phyloP scores from a whole-genome alignment of 208 protist species.

The Lotmaria passim region DNA sequence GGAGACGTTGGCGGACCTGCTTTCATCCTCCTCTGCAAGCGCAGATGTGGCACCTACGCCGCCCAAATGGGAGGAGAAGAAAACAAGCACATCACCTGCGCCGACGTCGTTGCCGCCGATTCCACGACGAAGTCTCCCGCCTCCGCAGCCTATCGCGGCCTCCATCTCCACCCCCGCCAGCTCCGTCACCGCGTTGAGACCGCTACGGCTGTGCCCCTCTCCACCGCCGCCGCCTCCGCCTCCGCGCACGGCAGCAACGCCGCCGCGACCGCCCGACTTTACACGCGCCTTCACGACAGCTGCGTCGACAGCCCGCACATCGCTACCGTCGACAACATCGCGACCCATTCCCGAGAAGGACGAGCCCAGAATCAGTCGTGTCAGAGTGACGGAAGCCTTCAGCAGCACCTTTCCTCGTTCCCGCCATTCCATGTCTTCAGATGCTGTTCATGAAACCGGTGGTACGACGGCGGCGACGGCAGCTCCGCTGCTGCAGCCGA shows the following conservation, averaged over 20 bases:
- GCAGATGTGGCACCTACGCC: neutral
- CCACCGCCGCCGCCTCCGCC: neutral
- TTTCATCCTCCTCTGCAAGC: neutral
- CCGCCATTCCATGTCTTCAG: neutral
- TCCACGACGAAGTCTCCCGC: no score
- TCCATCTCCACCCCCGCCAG: no score
- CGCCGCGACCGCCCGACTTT: neutral
- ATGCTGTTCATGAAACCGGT: neutral
- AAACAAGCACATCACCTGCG: no score
- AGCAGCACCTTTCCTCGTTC: neutral
- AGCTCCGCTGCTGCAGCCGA: constrained; percentile 1
- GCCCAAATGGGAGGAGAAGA: neutral
- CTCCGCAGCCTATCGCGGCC: no score
- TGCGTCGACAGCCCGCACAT: neutral
- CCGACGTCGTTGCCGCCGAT: no score
- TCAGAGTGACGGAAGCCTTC: neutral
- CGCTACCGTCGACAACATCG: neutral
- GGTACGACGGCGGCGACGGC: neutral
- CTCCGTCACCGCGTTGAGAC: neutral
- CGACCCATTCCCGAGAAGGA: no score
- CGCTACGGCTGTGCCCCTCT: no score
- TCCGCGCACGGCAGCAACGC: neutral
- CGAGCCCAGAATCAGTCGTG: no score
- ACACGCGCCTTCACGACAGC: constrained; percentile 5
- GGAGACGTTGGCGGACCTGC: neutral